Evolutionary conservation across 441 rosid species (phyloP), one percentile per base, ranked within the genome.

Genomic region (Euphorbia schlechtendalii): DNA sequence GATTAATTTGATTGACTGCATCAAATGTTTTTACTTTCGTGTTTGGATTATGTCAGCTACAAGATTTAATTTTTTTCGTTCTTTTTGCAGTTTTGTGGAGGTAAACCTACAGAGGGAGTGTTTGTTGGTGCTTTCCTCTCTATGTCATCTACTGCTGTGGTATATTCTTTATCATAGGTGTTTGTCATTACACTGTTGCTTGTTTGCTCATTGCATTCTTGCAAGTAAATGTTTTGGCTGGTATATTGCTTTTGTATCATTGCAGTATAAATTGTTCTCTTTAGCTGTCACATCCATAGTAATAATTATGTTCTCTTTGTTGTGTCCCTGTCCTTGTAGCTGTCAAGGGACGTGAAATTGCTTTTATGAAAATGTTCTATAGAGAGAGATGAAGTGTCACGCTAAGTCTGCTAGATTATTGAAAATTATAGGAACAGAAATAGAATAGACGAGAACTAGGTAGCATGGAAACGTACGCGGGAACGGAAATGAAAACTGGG

Each of bases 71-170:
- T 71, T 65, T 63, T 24, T 59, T 30, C 41, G 57, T 57, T 61
- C 56, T 64, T 77, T 71, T 76, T 73, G 77, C 85, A 89, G 98
- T 82, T 92, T 81, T 92, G 96, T 56, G 98, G 98, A 54, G 98
- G 96, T 65, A 84, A 82, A 77, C 83, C 92, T 72, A 86, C 96
- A 60, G 95, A 92, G 80, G 98, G 98, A 63, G 80, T 92, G 48
- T 92, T 89, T 74, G 91, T 92, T 28, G 98, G 98, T 58, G 88
- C 83, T 61, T 86, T 92, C 71, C 82, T 92, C 53, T 92, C 98
- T 51, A 89, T 92, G 98, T 92, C 98, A 71, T 92, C 98, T 24
- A 92, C 98, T 60, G 95, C 95, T 32, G 98, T 92, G 92, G 98
- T 89, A 82, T 80, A 69, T 59, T 68, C 70, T 77, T 30, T 36